Evolutionary conservation across 768 basidiomycete species (phyloP).

Genomic region (Boletus vermiculosoides): DNA sequence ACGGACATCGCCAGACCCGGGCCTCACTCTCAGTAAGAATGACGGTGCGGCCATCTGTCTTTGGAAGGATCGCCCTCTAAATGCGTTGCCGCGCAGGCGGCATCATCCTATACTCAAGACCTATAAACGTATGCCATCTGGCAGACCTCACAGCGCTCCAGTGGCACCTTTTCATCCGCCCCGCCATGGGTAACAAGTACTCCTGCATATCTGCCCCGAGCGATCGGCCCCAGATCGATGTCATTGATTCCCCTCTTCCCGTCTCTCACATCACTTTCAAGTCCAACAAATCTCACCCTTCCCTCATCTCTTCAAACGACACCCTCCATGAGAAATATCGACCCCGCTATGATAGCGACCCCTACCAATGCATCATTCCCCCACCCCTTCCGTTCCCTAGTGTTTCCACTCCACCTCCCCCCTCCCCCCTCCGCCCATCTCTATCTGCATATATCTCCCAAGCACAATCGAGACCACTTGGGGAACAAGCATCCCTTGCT

Average conservation of each 20-base stretch:
- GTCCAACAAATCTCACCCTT: conserved; percentile 37
- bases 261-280: conserved; percentile 40
- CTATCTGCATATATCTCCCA: conserved; percentile 29
- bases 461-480: conserved; percentile 18
- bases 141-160: background rate
- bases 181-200: conserved; percentile 32
- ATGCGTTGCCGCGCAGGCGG: background rate
- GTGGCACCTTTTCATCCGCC: background rate
- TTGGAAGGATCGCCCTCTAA: background rate
- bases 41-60: background rate
- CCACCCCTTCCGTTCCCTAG: background rate
- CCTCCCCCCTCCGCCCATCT: conserved; percentile 5
- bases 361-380: background rate
- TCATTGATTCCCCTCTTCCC: conserved; percentile 12
- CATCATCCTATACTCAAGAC: background rate
- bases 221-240: conserved; percentile 3
- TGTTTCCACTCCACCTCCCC: background rate
- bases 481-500: conserved; percentile 40
- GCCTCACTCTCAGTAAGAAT: background rate
- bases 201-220: conserved; percentile 20
- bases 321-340: conserved; percentile 36
- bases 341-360: conserved; percentile 10
- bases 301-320: conserved; percentile 40
- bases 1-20: background rate
- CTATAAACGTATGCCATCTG: conserved; percentile 18